These are phyloP conservation scores for Fusarium solani-melongenae DNA, from an alignment of 2,329 filamentous ascomycete genomes.

Conservation along the genomic window DNA sequence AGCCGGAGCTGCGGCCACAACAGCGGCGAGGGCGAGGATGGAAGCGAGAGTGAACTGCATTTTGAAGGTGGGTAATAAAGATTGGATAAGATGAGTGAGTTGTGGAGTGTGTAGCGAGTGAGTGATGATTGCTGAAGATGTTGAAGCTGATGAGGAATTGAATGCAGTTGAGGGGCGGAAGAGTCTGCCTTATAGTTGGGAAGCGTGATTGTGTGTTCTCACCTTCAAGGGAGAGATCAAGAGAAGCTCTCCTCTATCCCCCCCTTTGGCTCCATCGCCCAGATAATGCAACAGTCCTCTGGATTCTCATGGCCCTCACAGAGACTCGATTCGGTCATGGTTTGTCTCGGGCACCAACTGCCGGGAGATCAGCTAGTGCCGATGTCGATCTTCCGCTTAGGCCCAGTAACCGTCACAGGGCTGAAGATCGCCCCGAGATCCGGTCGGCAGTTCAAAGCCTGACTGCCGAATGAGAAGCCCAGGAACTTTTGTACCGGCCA, in stretches of 20 bases:
- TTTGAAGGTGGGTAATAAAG: not conserved
- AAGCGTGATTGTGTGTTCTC: not conserved
- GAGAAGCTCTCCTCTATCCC: not conserved
- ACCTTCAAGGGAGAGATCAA: not conserved
- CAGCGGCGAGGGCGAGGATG: not conserved
- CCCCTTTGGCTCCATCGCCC: not conserved
- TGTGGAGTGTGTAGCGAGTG: not conserved
- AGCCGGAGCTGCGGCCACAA: not conserved
- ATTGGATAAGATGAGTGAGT: not conserved
- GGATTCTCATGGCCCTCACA: not conserved
- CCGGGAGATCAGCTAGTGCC: not conserved
- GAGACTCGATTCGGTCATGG: not conserved
- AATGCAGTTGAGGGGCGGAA: not conserved
- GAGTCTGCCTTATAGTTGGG: not conserved
- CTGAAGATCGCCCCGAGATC: not conserved
- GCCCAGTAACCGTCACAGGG: not conserved
- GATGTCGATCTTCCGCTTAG: not conserved
- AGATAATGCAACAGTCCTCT: not conserved
- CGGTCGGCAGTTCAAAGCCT: not conserved
- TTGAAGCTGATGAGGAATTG: not conserved
- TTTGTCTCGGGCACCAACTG: not conserved
- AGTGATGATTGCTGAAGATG: not conserved
- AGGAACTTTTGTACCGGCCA: not conserved
- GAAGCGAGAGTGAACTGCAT: not conserved
- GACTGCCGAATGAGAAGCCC: not conserved